Conservation (phyloP, 306 rosid species). For the Cicer yamashitae region DNA sequence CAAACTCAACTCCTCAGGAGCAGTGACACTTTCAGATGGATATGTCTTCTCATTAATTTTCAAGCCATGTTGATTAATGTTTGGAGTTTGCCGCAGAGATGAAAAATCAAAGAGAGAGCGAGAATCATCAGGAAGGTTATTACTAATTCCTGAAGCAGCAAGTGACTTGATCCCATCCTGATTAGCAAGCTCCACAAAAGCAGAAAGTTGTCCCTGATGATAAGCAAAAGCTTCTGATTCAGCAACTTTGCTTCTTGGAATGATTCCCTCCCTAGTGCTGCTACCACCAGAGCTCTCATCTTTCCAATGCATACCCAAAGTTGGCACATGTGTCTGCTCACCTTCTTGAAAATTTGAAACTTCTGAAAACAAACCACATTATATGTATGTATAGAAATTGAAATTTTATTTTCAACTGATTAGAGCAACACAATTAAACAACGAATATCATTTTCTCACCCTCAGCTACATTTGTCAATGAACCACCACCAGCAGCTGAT, state of each 20-base stretch:
- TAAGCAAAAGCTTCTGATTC: constrained; percentile 45
- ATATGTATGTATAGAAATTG: constrained; percentile 4
- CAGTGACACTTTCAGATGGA: constrained; percentile 44
- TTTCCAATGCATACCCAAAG: constrained; percentile 36
- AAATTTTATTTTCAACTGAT: constrained; percentile 21
- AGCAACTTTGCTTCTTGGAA: constrained; percentile 37
- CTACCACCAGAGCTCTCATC: constrained; percentile 42
- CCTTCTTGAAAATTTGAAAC: constrained; percentile 46
- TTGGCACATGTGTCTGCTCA: constrained; percentile 36
- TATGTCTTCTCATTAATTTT: constrained; percentile 51
- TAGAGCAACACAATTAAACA: background rate
- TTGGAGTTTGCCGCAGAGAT: constrained; percentile 48
- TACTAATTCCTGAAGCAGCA: constrained; percentile 47
- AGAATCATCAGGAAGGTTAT: constrained; percentile 52
- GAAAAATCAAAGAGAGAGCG: constrained; percentile 49
- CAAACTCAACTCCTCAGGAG: constrained; percentile 69
- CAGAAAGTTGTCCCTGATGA: constrained; percentile 44
- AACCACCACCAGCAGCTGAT: constrained; percentile 43
- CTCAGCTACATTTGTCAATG: constrained; percentile 40
- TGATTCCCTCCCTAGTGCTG: constrained; percentile 39
- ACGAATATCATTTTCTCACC: constrained; percentile 53
- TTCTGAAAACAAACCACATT: constrained; percentile 48
- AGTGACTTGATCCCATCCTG: constrained; percentile 40
- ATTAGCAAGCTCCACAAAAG: constrained; percentile 48
- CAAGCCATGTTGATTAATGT: constrained; percentile 49